Evolutionary conservation across 768 basidiomycete species (phyloP).

Genomic region (Rhodocollybia butyracea): DNA sequence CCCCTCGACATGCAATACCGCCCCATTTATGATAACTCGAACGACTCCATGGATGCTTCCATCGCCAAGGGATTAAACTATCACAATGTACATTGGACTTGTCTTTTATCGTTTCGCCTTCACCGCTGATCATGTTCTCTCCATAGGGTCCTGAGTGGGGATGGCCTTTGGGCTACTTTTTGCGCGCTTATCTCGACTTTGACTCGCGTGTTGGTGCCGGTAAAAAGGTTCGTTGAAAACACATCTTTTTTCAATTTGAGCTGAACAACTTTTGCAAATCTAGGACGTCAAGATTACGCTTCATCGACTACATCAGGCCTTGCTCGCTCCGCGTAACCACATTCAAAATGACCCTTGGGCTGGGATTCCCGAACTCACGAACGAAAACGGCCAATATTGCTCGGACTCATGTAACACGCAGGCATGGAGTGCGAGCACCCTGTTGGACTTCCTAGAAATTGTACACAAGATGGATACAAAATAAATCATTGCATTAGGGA

Average conservation of each 20-base stretch:
- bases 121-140: slow-evolving; percentile 15
- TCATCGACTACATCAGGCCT: slow-evolving; percentile 72
- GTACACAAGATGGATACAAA: slow-evolving; percentile 42
- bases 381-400: slow-evolving; percentile 80
- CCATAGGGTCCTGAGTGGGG: slow-evolving; percentile 95
- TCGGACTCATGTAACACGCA: slow-evolving; percentile 89
- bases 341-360: slow-evolving; percentile 86
- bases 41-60: slow-evolving; percentile 79
- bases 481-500: not conserved
- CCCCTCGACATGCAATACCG: slow-evolving; percentile 86
- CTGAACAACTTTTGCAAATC: slow-evolving; percentile 8
- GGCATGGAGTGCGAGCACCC: slow-evolving; percentile 93
- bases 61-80: slow-evolving; percentile 95
- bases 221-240: slow-evolving; percentile 50
- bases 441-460: slow-evolving; percentile 84
- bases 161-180: slow-evolving; percentile 94
- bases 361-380: slow-evolving; percentile 91
- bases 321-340: slow-evolving; percentile 69
- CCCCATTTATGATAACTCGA: slow-evolving; percentile 89
- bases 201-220: slow-evolving; percentile 68
- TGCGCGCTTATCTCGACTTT: slow-evolving; percentile 90
- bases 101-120: slow-evolving; percentile 7
- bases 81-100: slow-evolving; percentile 61
- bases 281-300: slow-evolving; percentile 71
- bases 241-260: not conserved